phyloP scores from a whole-genome alignment of 352 stramenopile species.

The Phytophthora tentaculata region DNA sequence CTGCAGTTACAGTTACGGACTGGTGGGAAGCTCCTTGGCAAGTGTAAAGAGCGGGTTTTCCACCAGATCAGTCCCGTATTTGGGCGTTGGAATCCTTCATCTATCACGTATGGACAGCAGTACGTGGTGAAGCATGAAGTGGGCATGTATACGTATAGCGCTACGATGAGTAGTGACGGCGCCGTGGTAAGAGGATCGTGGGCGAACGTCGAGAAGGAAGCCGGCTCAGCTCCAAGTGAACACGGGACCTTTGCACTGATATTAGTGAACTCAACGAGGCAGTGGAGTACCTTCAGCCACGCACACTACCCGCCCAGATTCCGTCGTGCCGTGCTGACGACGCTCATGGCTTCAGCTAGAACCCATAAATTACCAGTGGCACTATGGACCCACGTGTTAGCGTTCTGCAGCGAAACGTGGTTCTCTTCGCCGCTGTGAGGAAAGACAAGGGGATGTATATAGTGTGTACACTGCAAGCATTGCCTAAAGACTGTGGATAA shows the following conservation, averaged over 20 bases:
- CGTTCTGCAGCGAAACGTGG: conserved; percentile 65
- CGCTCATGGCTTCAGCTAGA: conserved; percentile 56
- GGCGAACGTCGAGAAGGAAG: conserved; percentile 51
- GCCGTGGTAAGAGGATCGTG: conserved; percentile 54
- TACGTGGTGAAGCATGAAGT: conserved; percentile 71
- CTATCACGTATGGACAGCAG: conserved; percentile 55
- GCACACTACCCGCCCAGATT: conserved; percentile 51
- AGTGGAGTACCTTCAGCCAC: conserved; percentile 60
- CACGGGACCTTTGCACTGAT: conserved; percentile 67
- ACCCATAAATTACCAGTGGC: conserved; percentile 47
- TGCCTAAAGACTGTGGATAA: too few species aligned
- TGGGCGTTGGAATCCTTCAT: conserved; percentile 43
- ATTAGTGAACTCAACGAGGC: conserved; percentile 42
- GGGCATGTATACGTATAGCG: conserved; percentile 60
- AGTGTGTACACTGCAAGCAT: neutral
- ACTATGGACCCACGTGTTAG: conserved; percentile 61
- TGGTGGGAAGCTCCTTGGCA: conserved; percentile 42
- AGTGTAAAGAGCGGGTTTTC: conserved; percentile 64
- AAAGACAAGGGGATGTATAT: neutral
- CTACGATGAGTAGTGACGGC: conserved; percentile 43
- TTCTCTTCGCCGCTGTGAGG: conserved; percentile 30
- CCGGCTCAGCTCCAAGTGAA: conserved; percentile 41
- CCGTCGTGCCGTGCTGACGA: conserved; percentile 37
- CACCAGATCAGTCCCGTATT: conserved; percentile 51
- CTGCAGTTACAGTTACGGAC: conserved; percentile 52